phyloP scores from a whole-genome alignment of 106 monocot species.

The Iris macrosiphon region DNA sequence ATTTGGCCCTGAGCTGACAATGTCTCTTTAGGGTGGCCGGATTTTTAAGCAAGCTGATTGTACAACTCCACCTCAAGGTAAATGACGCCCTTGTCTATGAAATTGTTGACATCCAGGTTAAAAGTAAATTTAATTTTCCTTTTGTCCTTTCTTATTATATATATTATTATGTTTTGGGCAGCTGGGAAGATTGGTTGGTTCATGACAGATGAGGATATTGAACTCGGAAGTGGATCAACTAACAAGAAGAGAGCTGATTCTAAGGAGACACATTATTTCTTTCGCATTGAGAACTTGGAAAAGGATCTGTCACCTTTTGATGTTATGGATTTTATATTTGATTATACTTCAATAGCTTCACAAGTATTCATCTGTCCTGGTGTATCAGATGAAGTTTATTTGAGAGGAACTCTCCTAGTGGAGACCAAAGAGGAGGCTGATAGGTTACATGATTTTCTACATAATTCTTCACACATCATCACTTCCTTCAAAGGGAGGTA shows the following conservation, averaged over 20 bases:
- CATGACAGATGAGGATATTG: constrained; percentile 7
- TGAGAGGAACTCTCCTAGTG: constrained; percentile 10
- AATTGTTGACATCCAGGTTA: background rate
- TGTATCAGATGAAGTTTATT: background rate
- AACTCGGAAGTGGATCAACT: constrained; percentile 3
- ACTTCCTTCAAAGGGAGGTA: constrained; percentile 17
- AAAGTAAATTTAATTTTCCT: background rate
- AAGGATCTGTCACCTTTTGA: constrained; percentile 15
- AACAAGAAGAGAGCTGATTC: background rate
- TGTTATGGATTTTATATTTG: constrained; percentile 17
- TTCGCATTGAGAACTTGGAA: constrained; percentile 24
- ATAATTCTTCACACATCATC: constrained; percentile 16
- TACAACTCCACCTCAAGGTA: constrained; percentile 1
- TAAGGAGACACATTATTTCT: constrained; percentile 2
- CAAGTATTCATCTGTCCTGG: background rate
- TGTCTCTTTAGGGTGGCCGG: background rate
- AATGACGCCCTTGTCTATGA: background rate
- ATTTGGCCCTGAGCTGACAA: background rate
- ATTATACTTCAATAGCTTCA: constrained; percentile 5
- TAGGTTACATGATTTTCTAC: constrained; percentile 11
- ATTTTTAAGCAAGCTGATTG: background rate
- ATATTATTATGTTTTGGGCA: background rate
- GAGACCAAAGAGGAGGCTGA: background rate
- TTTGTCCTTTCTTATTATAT: background rate
- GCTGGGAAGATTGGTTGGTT: background rate